Base-by-base conservation (phyloP, 192 early-diverging fungal genomes). In the Cladochytrium replicatum region DNA sequence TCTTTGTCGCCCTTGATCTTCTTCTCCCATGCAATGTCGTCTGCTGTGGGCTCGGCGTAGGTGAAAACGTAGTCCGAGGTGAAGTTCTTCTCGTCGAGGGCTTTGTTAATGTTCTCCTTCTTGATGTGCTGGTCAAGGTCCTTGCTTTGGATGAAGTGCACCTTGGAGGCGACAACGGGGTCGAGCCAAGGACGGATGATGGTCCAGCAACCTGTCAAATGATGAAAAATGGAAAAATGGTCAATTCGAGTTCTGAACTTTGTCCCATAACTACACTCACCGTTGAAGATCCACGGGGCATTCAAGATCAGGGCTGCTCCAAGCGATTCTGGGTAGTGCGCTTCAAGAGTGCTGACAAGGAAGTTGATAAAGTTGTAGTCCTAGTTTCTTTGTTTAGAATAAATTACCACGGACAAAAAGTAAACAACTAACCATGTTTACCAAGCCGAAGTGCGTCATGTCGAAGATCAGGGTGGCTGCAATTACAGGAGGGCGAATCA, bases 361-460 rank as follows among this genome's bases (percentile, higher is more conserved):
- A 91, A 83, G 52, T 82, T 80, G 48, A 89, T 74, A 41, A 82
- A 81, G 4, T 70, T 67, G 52, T 76, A 82, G 63, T 91, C 87
- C 80, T 69, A 38, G 24, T n/a, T n/a, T n/a, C n/a, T n/a, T n/a
- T n/a, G n/a, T n/a, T n/a, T 24, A n/a, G n/a, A n/a, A n/a, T n/a
- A n/a, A n/a, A n/a, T n/a, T n/a, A n/a, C n/a, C n/a, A n/a, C n/a
- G n/a, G 30, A 22, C 27, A 43, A 55, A 26, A 15, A 57, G n/a
- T n/a, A n/a, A n/a, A n/a, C n/a, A 19, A 34, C 34, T 13, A 45
- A 34, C 24, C 21, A 30, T 32, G 39, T 56, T 56, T 4, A 51
- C 54, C 15, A 49, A 15, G 5, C 27, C 55, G 51, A 56, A 56
- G 5, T 56, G 15, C 6, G 24, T 29, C 29, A 56, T 43, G 52